Evolutionary conservation across 495 filamentous ascomycete genomes (phyloP), one percentile per base, ranked within the genome.

Genomic region (Penicillium argentinense): DNA sequence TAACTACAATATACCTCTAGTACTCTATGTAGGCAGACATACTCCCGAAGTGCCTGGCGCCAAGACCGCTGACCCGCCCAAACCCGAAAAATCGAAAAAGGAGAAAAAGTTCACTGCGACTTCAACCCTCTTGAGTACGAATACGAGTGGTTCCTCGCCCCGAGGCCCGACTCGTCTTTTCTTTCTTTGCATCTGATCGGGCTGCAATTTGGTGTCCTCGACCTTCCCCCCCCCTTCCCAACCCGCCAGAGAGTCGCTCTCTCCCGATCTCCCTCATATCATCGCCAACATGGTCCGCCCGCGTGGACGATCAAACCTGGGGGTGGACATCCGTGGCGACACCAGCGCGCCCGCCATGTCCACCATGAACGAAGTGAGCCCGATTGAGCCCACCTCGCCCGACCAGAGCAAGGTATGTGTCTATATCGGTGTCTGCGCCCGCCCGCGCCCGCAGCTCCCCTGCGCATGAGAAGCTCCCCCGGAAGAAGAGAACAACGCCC

Each of bases 311-410:
- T 77, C 76, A 25, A 76, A 69, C 49, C 60, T 80, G 30, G 75
- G 75, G 34, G 74, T 63, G 44, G 75, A 77, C 49, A 75, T 76
- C 44, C 69, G 71, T 45, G 76, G 76, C 22, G 76, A 79, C 52
- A 79, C 75, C 14, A 69, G 72, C 39, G 75, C 69, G 11, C 70
- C 76, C 33, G 75, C 76, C 26, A 69, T 79, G 54, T 75, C 77
- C 26, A 80, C 77, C 13, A 73, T 78, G 58, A 75, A 76, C 25
- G 68, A 69, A 42, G 62, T 65, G 28, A 69, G 73, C 39, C 71
- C 74, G 7, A 69, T 73, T 38, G 70, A 74, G 36, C 54, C 65
- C n/a, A 52, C 63, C 1, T 62, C 64, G 7, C 66, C 73, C 11
- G 63, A 65, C 32, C 57, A 63, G 50, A 60, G 61, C 39, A 64